These are phyloP conservation scores for Neurospora sp. DNA, from an alignment of 2,329 filamentous ascomycete genomes.

Conservation along the genomic window DNA sequence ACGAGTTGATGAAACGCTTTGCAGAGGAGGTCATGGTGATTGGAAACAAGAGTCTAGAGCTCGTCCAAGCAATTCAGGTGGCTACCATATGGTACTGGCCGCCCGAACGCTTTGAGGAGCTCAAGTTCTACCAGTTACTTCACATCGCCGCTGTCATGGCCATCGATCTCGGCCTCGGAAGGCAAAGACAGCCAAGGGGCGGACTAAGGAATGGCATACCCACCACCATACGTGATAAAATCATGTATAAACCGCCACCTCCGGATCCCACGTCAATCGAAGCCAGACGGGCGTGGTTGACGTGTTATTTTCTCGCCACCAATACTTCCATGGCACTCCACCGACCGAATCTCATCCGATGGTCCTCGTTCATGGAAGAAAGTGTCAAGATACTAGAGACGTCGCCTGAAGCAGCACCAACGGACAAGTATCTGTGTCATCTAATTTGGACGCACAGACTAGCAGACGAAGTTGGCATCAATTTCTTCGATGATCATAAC, in stretches of 20 bases:
- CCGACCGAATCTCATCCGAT: slow-evolving; percentile 49
- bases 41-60: slow-evolving; percentile 72
- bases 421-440: slow-evolving; percentile 48
- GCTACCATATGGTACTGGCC: slow-evolving; percentile 78
- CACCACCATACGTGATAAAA: slow-evolving; percentile 31
- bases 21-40: slow-evolving; percentile 65
- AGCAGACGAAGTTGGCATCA: slow-evolving; percentile 56
- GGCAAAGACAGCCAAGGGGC: slow-evolving; percentile 26
- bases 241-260: slow-evolving; percentile 30
- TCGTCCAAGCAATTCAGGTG: slow-evolving; percentile 70
- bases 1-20: slow-evolving; percentile 61
- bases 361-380: slow-evolving; percentile 51
- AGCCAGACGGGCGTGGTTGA: slow-evolving; percentile 46
- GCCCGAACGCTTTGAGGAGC: slow-evolving; percentile 71
- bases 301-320: slow-evolving; percentile 47
- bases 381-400: slow-evolving; percentile 45
- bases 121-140: slow-evolving; percentile 82
- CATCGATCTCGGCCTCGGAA: slow-evolving; percentile 67
- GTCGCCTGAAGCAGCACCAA: slow-evolving; percentile 43
- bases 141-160: slow-evolving; percentile 75
- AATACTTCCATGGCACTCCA: slow-evolving; percentile 53
- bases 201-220: slow-evolving; percentile 25
- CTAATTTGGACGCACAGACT: slow-evolving; percentile 51
- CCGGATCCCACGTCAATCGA: slow-evolving; percentile 46
- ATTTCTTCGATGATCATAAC: slow-evolving; percentile 58